Evolutionary conservation across 352 stramenopile species (phyloP), one percentile per base, ranked within the genome.

Genomic region (Phytopythium helicoides): DNA sequence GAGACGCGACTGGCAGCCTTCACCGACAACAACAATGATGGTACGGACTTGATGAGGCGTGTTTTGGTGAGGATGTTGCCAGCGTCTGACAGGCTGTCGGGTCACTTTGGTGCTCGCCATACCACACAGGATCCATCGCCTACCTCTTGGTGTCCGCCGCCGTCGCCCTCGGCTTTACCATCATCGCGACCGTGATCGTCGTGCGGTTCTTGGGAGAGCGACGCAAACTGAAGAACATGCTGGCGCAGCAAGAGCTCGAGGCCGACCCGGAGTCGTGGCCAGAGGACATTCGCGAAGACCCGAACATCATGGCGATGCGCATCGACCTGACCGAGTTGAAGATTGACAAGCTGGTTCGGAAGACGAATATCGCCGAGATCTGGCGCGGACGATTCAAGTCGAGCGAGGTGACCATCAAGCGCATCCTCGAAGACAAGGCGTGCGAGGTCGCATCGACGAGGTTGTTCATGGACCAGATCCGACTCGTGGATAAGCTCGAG

Each of bases 361-460:
- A 62, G 19, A 40, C 47, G 9, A 40, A 25, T 3, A 34, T 66
- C 19, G 49, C 54, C 3, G 35, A 52, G 22, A 45, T 68, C 11
- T 60, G 49, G 31, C 56, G 42, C 8, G 47, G 63, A n/a, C 26
- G 28, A 7, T 34, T 38, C 21, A 41, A 38, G 7, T 35, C 48
- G 11, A 21, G 60, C 33, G 9, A 15, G 11, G 56, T 64, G 7
- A 58, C 38, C 3, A 40, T 64, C 47, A 63, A 68, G 50, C 52
- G 60, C 25, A 55, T 64, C 18, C 52, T 52, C 3, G 22, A 65
- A n/a, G 51, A 64, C 44, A 64, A 55, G 31, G 56, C 60, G n/a
- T 60, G 58, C 21, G 51, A 65, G 9, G 48, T 65, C 3, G 16
- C 64, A 16, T 41, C 56, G 11, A 62, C 56, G 21, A 33, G 54